phyloP scores from a whole-genome alignment of 2,329 filamentous ascomycete species.

The Epichloe sp. region DNA sequence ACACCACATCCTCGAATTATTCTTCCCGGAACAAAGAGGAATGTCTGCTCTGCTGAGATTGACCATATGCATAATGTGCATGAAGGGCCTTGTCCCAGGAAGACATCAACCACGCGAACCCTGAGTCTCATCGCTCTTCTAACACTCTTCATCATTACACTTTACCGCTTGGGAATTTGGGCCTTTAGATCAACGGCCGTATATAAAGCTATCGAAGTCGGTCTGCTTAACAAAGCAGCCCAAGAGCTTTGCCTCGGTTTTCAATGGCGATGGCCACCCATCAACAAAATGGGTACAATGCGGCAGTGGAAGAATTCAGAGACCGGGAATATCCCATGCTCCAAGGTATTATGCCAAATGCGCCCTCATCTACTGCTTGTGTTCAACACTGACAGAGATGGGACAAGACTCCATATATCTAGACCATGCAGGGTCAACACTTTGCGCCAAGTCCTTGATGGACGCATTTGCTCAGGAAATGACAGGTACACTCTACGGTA shows the following conservation, averaged over 20 bases:
- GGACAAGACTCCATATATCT: slow-evolving; percentile 60
- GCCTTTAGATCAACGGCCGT: neutral
- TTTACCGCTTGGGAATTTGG: neutral
- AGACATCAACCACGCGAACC: neutral
- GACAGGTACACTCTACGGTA: slow-evolving; percentile 68
- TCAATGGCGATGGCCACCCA: neutral
- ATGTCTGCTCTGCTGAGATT: neutral
- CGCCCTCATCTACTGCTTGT: neutral
- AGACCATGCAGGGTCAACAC: slow-evolving; percentile 89
- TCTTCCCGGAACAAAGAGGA: neutral
- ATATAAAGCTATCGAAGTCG: too few species aligned
- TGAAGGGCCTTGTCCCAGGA: neutral
- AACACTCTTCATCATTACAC: neutral
- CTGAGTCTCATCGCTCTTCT: neutral
- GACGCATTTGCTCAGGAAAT: slow-evolving; percentile 70
- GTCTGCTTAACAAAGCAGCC: neutral
- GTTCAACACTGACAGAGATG: neutral
- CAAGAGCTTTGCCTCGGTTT: neutral
- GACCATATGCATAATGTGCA: neutral
- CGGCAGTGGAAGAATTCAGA: slow-evolving; percentile 44
- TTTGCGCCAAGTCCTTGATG: slow-evolving; percentile 68
- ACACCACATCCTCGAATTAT: neutral
- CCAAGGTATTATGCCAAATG: slow-evolving; percentile 31
- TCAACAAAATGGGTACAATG: slow-evolving; percentile 35
- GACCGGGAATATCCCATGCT: slow-evolving; percentile 56